Percentiles rank a stretch among this genome's conserved stretches.
Evolutionary conservation across 1,284 basidiomycete genomes (phyloP).

Genomic region (Flammula alnicola): DNA sequence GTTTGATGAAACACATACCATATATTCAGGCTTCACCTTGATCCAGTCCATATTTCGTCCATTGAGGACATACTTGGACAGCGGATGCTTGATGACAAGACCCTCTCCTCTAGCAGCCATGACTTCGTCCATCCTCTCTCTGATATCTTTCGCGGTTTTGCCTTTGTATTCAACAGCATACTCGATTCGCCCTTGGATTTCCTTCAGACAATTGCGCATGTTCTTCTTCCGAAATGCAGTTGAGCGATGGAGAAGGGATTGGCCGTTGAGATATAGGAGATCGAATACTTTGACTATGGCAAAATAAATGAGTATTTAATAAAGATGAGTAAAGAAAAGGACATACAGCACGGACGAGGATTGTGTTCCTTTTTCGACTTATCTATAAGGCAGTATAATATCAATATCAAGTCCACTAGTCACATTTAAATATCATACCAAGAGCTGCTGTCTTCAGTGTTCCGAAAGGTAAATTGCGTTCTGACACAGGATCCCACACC

Average conservation of each 20-base stretch:
- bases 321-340: constrained; percentile 8
- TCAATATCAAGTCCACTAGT: background rate
- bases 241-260: constrained; percentile 67
- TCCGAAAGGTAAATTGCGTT: constrained; percentile 88
- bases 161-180: constrained; percentile 75
- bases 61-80: constrained; percentile 81
- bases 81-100: constrained; percentile 86
- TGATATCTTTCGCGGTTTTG: constrained; percentile 79
- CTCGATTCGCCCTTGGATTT: constrained; percentile 80
- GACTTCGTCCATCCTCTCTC: constrained; percentile 77
- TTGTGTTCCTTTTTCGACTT: constrained; percentile 70
- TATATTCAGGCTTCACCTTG: constrained; percentile 95
- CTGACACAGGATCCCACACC: constrained; percentile 90
- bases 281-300: constrained; percentile 90
- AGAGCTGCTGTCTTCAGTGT: constrained; percentile 89
- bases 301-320: constrained; percentile 3
- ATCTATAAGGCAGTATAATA: constrained; percentile 44
- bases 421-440: constrained; percentile 49
- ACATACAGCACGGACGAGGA: constrained; percentile 88
- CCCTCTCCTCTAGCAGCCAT: constrained; percentile 89
- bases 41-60: constrained; percentile 90
- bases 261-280: constrained; percentile 83
- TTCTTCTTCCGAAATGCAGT: constrained; percentile 74
- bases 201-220: constrained; percentile 61
- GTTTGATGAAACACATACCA: constrained; percentile 54